Evolutionary conservation across 2,329 filamentous ascomycete genomes (phyloP), one percentile per base, ranked within the genome.

Genomic region (Fusarium sp.): DNA sequence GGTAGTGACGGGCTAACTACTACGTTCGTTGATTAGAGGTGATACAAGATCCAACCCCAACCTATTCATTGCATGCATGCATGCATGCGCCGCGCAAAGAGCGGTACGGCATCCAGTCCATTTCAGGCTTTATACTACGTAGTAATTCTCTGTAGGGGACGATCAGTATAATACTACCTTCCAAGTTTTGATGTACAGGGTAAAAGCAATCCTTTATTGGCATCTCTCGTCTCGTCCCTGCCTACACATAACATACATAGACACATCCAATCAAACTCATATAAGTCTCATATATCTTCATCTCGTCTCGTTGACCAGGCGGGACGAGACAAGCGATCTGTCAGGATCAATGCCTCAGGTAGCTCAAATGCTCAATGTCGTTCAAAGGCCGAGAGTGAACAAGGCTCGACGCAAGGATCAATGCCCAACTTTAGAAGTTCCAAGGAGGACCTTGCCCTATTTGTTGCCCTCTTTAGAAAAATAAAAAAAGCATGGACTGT

Each of bases 281-380:
- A 30, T 40, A 40, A n/a, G 11, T 57, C 28, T 16, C 47, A 18
- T 41, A 30, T 36, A 33, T 51, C 42, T 49, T 33, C 51, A 58
- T 64, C 44, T 64, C 59, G 53, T 56, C 50, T 45, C 10, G 33
- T 44, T 40, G 23, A 6, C 56, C 11, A 40, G 54, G 40, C 20
- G 40, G 42, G 40, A 58, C 30, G 33, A 58, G n/a, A 20, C n/a
- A 31, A 38, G 38, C 38, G 44, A 58, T 57, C n/a, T 51, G 16
- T 15, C 52, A 53, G 23, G 23, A 23, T 53, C 67, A 67, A 70
- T 70, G 62, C 62, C 67, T 70, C 34, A 62, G 34, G 47, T 62
- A 37, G 59, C 16, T 45, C 26, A 54, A 64, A 47, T 51, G 41
- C 59, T 54, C 34, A 51, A 40, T 55, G 54, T 65, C 54, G 41